phyloP scores from a whole-genome alignment of 1,284 basidiomycete species.

The Cerioporus squamosus region DNA sequence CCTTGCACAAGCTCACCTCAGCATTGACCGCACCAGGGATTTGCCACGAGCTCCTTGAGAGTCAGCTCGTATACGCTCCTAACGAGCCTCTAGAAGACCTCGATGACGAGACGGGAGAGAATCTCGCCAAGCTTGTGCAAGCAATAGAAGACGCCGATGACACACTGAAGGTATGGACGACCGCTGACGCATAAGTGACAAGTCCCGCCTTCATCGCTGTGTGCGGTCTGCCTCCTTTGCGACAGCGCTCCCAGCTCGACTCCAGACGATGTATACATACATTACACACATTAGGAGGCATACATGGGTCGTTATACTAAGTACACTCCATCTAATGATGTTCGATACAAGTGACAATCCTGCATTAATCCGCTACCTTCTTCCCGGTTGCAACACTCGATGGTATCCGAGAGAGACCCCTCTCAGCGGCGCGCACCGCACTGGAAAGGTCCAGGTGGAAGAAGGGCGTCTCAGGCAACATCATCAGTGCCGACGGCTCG shows the following conservation, averaged over 20 bases:
- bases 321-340: constrained; percentile 4
- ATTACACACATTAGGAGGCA: constrained; percentile 15
- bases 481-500: constrained; percentile 27
- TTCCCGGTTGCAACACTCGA: constrained; percentile 15
- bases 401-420: constrained; percentile 18
- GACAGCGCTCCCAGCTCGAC: no score
- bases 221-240: background rate
- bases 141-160: constrained; percentile 67
- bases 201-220: background rate
- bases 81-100: constrained; percentile 43
- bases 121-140: constrained; percentile 53
- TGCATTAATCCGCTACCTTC: background rate
- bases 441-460: constrained; percentile 83
- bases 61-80: constrained; percentile 63
- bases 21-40: constrained; percentile 45
- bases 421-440: constrained; percentile 74
- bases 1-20: constrained; percentile 55
- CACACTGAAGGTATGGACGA: constrained; percentile 67
- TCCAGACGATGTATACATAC: background rate
- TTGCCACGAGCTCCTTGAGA: constrained; percentile 49
- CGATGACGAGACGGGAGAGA: constrained; percentile 44
- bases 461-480: constrained; percentile 70
- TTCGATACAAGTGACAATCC: background rate
- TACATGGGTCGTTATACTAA: constrained; percentile 17
- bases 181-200: constrained; percentile 36